Evolutionary conservation across 495 filamentous ascomycete species (phyloP).

Genomic region (Talaromyces wortmannii): DNA sequence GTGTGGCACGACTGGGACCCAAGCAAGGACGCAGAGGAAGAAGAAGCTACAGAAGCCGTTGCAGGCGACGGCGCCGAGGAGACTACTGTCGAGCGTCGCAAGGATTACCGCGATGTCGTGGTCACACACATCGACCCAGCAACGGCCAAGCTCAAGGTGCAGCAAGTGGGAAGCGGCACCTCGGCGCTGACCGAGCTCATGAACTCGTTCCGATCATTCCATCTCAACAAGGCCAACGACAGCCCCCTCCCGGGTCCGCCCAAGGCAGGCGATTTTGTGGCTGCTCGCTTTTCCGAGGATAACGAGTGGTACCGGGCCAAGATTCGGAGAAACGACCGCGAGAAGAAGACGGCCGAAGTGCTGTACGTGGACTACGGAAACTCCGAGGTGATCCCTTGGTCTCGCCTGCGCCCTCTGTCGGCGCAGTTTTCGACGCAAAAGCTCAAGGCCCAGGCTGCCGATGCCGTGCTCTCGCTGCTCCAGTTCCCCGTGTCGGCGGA

Average conservation of each 20-base stretch:
- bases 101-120: conserved; percentile 88
- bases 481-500: conserved; percentile 74
- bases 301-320: conserved; percentile 90
- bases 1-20: conserved; percentile 95
- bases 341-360: conserved; percentile 79
- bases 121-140: conserved; percentile 79
- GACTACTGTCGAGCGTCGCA: conserved; percentile 47
- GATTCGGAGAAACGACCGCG: conserved; percentile 85
- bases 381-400: conserved; percentile 80
- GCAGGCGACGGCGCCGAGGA: conserved; percentile 45
- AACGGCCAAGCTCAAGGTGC: conserved; percentile 73
- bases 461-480: conserved; percentile 80
- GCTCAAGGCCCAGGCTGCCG: conserved; percentile 79
- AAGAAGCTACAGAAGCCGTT: conserved; percentile 23
- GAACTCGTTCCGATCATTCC: conserved; percentile 81
- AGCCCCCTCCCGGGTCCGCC: conserved; percentile 66
- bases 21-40: conserved; percentile 57
- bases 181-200: conserved; percentile 77
- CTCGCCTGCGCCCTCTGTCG: conserved; percentile 66
- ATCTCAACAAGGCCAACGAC: conserved; percentile 67
- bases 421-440: conserved; percentile 74
- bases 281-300: conserved; percentile 82
- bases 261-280: conserved; percentile 85
- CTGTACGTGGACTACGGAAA: conserved; percentile 97
- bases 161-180: conserved; percentile 78